Percentiles rank a stretch among this genome's conserved stretches.
phyloP scores from a whole-genome alignment of 352 stramenopile species.

The Pythium phragmiticola region DNA sequence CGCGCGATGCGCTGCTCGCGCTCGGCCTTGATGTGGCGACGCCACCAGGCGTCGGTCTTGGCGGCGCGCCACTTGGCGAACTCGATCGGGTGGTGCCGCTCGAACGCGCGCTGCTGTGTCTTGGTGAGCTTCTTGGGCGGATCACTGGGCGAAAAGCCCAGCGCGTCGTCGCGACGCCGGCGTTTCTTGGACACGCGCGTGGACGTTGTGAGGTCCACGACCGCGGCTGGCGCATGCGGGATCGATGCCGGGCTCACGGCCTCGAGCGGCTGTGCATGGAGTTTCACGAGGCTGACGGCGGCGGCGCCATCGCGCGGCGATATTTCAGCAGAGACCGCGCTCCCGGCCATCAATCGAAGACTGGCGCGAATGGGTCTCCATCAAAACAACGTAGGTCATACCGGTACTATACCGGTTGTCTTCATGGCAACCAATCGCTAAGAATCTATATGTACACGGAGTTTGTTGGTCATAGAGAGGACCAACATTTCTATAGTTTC shows the following conservation, averaged over 20 bases:
- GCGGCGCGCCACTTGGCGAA: not conserved
- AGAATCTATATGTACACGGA: not conserved
- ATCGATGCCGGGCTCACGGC: not conserved
- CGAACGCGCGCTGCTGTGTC: not conserved
- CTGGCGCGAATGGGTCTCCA: not conserved
- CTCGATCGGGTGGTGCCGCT: not conserved
- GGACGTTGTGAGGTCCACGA: not conserved
- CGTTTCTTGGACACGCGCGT: conserved; percentile 15
- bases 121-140: conserved; percentile 2
- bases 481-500: no score
- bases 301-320: not conserved
- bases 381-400: not conserved
- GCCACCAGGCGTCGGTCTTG: not conserved
- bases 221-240: not conserved
- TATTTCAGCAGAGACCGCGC: not conserved
- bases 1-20: conserved; percentile 13
- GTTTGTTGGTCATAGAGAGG: no score
- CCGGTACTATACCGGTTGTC: conserved; percentile 15
- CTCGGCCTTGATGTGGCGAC: not conserved
- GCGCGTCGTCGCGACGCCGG: not conserved
- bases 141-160: not conserved
- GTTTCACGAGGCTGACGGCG: conserved; percentile 11
- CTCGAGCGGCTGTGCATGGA: conserved; percentile 13
- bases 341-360: not conserved
- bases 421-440: conserved; percentile 7